Evolutionary conservation across 768 basidiomycete genomes (phyloP), one percentile per base, ranked within the genome.

Genomic region (Podaxis carcinomalis): DNA sequence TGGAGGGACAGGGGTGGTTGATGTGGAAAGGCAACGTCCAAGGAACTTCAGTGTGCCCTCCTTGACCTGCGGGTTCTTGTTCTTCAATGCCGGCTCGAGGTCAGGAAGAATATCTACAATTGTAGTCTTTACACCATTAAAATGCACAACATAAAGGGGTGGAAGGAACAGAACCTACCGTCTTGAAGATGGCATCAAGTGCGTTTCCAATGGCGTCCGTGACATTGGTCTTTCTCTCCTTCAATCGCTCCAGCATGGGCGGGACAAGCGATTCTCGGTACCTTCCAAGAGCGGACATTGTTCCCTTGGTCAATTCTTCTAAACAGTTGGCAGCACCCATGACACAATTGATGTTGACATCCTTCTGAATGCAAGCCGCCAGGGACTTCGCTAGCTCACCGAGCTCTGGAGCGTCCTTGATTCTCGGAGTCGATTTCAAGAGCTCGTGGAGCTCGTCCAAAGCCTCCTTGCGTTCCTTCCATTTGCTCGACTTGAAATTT

Each of bases 11-110:
- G 94, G 85, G 2, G 79, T 75, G 7, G 83, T 81, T 1, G 94
- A 92, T 1, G 80, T 81, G 1, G 85, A 77, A 51, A 99, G 83
- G 68, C 85, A 90, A 54, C 96, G 84, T 19, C 82, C 83, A 27
- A 98, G 77, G 68, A 96, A 97, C 68, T 92, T 92, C 65, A 96
- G 76, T 0, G 94, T 89, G 5, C 93, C 91, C 74, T 96, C 93
- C 68, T 97, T 96, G 32, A 97, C 92, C 73, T 97, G 95, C 1
- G 97, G 97, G 68, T 98, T 99, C 77, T 98, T 99, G 58, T 88
- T 88, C 65, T 86, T 86, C 16, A 96, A 76, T 0, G 88, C 83
- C 2, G 86, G 80, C 42, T 91, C 79, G 46, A 96, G 77, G 71
- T 98, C 93, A 13, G 93, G 88, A 56, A 93, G 78, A 46, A 95